A percentile compares a stretch with the other conserved stretches of the same genome.
Evolutionary conservation across 2,329 filamentous ascomycete species (phyloP).

Genomic region (Sporothrix euskadiensis): DNA sequence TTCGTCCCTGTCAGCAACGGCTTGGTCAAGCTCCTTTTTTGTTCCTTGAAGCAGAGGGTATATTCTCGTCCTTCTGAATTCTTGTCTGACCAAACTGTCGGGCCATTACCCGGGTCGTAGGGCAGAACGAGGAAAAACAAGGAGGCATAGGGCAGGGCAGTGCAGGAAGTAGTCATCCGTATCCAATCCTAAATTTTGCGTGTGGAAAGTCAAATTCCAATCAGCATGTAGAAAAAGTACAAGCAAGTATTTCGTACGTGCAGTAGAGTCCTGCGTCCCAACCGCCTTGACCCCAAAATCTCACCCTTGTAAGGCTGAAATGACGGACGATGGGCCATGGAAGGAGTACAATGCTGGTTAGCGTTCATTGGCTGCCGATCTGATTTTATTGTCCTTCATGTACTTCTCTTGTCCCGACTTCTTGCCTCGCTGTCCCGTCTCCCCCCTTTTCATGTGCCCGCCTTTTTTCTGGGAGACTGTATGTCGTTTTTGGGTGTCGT

Average conservation of each 20-base stretch:
- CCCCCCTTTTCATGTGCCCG: background rate
- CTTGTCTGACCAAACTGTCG: background rate
- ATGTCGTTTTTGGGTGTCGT: background rate
- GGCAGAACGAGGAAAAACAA: background rate
- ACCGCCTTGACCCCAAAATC: conserved; percentile 4
- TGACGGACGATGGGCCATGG: background rate
- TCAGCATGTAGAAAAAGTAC: background rate
- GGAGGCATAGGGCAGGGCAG: background rate
- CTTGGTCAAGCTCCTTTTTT: background rate
- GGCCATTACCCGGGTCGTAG: background rate
- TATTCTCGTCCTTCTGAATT: background rate
- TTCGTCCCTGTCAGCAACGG: background rate
- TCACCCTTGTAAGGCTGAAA: conserved; percentile 16
- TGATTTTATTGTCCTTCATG: background rate
- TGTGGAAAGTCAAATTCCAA: background rate
- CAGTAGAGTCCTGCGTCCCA: background rate
- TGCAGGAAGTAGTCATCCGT: background rate
- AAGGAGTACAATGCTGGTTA: background rate
- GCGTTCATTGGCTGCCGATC: background rate
- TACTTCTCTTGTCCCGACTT: background rate
- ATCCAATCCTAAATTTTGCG: background rate
- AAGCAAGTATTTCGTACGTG: background rate
- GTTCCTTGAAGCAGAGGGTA: background rate
- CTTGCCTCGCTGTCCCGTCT: background rate
- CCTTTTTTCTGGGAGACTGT: no score